These are phyloP conservation scores for Erodium texanum DNA, from an alignment of 441 rosid species.

Conservation along the genomic window DNA sequence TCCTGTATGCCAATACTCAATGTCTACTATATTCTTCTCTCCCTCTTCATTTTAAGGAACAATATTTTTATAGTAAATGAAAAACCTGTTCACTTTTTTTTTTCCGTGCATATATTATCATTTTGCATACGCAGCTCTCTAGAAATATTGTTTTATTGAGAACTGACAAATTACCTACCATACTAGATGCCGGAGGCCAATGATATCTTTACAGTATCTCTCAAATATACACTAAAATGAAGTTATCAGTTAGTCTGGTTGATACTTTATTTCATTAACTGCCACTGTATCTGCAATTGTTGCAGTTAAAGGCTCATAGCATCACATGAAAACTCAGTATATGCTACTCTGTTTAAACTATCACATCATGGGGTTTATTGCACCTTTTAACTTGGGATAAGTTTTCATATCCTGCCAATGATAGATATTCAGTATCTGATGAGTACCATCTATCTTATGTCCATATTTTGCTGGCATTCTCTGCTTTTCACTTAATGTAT, in stretches of 20 bases:
- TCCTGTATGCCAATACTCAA: background rate
- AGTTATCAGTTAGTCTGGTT: background rate
- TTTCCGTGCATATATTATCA: background rate
- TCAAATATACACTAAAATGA: background rate
- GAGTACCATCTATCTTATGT: too few relatives aligned
- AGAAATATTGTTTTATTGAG: background rate
- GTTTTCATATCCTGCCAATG: background rate
- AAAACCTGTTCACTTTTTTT: background rate
- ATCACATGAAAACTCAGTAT: conserved; percentile 4
- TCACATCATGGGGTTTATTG: background rate
- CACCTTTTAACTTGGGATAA: conserved; percentile 12
- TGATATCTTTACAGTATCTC: background rate
- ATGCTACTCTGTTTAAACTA: background rate
- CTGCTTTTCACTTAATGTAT: background rate
- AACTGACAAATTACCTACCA: background rate
- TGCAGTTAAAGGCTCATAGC: conserved; percentile 2
- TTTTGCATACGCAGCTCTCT: background rate
- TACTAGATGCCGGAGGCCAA: background rate
- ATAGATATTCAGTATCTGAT: background rate
- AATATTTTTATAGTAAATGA: background rate
- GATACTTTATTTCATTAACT: background rate
- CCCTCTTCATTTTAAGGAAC: background rate
- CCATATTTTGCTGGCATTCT: background rate
- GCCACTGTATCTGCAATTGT: conserved; percentile 15
- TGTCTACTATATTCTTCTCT: background rate